These are phyloP conservation scores for Sphaerulina musiva DNA, from an alignment of 2,329 filamentous ascomycete genomes.

Conservation along the genomic window DNA sequence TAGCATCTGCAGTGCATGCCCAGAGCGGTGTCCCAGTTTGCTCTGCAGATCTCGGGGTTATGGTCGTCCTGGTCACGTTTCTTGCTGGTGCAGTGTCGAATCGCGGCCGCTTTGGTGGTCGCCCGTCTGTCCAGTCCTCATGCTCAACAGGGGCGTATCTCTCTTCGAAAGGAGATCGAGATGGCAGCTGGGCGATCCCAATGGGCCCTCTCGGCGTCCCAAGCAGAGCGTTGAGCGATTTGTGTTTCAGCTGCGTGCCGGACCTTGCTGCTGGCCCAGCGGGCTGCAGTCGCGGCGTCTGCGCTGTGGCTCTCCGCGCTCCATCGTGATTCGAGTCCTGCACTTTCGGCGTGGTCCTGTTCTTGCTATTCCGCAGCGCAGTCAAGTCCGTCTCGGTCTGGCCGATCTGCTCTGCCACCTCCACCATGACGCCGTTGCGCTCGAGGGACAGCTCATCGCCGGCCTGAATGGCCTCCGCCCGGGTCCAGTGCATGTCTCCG, in stretches of 20 bases:
- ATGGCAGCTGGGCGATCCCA: constrained; percentile 53
- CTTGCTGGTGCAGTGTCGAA: constrained; percentile 13
- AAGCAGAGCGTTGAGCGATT: constrained; percentile 57
- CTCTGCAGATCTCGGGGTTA: constrained; percentile 6
- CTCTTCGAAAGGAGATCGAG: constrained; percentile 60
- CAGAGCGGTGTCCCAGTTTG: constrained; percentile 20
- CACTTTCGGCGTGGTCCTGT: constrained; percentile 33
- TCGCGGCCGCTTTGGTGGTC: constrained; percentile 38
- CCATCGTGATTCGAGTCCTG: not conserved
- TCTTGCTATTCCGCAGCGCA: constrained; percentile 64
- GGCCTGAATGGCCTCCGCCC: constrained; percentile 61
- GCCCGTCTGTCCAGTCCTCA: constrained; percentile 29
- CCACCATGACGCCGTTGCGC: constrained; percentile 65
- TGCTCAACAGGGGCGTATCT: constrained; percentile 36
- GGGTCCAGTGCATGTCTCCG: constrained; percentile 76
- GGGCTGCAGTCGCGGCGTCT: constrained; percentile 11
- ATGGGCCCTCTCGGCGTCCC: constrained; percentile 59
- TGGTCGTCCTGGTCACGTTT: constrained; percentile 8
- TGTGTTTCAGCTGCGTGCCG: constrained; percentile 44
- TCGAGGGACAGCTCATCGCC: constrained; percentile 79
- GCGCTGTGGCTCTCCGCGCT: constrained; percentile 16
- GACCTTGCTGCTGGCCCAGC: constrained; percentile 16
- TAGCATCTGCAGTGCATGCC: constrained; percentile 27
- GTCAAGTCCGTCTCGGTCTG: constrained; percentile 70
- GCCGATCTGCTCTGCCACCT: constrained; percentile 71